phyloP scores from a whole-genome alignment of 768 basidiomycete species.

The Pleurotus giganteus region DNA sequence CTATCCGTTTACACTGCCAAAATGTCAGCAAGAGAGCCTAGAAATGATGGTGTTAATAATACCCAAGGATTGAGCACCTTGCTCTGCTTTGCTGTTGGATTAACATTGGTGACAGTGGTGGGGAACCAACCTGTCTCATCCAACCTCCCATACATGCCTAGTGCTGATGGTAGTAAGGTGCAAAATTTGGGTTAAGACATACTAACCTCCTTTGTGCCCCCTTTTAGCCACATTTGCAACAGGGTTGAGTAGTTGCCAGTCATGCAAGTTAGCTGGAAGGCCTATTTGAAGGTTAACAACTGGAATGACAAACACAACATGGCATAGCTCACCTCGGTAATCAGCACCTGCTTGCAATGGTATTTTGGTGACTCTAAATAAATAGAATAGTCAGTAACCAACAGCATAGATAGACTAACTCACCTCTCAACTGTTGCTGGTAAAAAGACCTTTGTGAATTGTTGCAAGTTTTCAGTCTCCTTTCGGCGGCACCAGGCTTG shows the following conservation, averaged over 20 bases:
- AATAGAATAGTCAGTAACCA: background rate
- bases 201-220: slow-evolving; percentile 51
- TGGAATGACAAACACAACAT: background rate
- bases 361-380: slow-evolving; percentile 56
- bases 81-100: slow-evolving; percentile 76
- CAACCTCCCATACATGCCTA: slow-evolving; percentile 57
- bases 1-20: slow-evolving; percentile 59
- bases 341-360: slow-evolving; percentile 59
- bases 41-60: slow-evolving; percentile 16
- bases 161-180: background rate
- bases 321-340: slow-evolving; percentile 46
- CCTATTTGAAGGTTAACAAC: slow-evolving; percentile 26
- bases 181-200: background rate
- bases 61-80: slow-evolving; percentile 68
- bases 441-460: slow-evolving; percentile 57
- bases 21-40: background rate
- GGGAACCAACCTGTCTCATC: slow-evolving; percentile 56
- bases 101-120: slow-evolving; percentile 77
- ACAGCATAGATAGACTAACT: slow-evolving; percentile 12
- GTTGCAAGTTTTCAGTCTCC: slow-evolving; percentile 57
- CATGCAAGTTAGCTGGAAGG: slow-evolving; percentile 41
- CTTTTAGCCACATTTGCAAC: slow-evolving; percentile 50
- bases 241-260: slow-evolving; percentile 65
- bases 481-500: slow-evolving; percentile 47
- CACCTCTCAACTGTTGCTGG: slow-evolving; percentile 57